These are phyloP conservation scores for Kondoa subrosea DNA, from an alignment of 768 basidiomycete species.

Conservation along the genomic window DNA sequence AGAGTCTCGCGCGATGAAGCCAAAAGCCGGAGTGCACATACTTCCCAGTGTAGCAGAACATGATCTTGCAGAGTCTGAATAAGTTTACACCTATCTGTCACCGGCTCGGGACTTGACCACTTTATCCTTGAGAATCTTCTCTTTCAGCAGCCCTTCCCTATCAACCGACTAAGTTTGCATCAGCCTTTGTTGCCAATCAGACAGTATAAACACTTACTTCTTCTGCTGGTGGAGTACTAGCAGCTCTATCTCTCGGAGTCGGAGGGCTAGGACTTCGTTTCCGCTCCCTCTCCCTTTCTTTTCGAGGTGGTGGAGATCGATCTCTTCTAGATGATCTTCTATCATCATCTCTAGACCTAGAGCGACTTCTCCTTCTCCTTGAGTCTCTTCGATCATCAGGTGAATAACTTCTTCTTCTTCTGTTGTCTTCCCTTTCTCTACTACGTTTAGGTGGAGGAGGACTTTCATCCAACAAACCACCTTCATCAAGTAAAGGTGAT, in stretches of 20 bases:
- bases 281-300: not conserved
- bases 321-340: not conserved
- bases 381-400: not conserved
- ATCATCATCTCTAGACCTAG: no score
- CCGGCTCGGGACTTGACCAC: not conserved
- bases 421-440: not conserved
- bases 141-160: conserved; percentile 5
- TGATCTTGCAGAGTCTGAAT: no score
- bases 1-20: no score
- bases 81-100: no score
- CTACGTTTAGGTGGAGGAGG: not conserved
- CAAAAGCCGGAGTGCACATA: no score
- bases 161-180: not conserved
- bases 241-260: not conserved
- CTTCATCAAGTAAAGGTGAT: not conserved
- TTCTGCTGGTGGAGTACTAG: not conserved
- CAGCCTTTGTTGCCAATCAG: not conserved
- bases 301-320: not conserved
- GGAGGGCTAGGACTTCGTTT: not conserved
- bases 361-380: no score
- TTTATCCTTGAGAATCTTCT: conserved; percentile 43
- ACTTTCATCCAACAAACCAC: not conserved
- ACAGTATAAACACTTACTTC: not conserved
- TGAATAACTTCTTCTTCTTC: not conserved
- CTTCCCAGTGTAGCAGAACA: no score